These are phyloP conservation scores for Termitomyces bulborhizus DNA, from an alignment of 768 basidiomycete genomes.

Conservation along the genomic window DNA sequence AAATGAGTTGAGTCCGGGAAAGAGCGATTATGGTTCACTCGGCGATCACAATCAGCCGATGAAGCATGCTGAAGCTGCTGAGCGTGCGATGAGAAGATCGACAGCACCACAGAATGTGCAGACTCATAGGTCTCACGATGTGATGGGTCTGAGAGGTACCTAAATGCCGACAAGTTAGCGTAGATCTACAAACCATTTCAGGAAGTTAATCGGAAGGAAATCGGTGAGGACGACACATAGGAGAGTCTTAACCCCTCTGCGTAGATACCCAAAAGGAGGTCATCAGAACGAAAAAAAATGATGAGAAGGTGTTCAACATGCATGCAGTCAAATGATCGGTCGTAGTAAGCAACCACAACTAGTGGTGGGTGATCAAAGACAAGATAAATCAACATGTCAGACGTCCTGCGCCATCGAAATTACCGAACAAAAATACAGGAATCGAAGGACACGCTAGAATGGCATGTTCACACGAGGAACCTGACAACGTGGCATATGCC, in stretches of 20 bases:
- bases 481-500: background rate
- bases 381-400: background rate
- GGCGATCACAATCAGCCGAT: slow-evolving; percentile 2
- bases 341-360: background rate
- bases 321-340: background rate
- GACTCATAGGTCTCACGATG: slow-evolving; percentile 82
- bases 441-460: background rate
- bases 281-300: background rate
- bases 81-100: slow-evolving; percentile 62
- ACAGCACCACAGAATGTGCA: slow-evolving; percentile 76
- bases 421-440: background rate
- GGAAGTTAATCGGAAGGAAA: background rate
- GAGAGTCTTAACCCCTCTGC: background rate
- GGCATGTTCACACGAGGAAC: background rate
- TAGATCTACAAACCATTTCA: slow-evolving; percentile 1
- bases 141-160: slow-evolving; percentile 51
- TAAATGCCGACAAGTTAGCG: slow-evolving; percentile 22
- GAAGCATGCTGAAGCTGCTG: slow-evolving; percentile 18
- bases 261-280: background rate
- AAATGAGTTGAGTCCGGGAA: slow-evolving; percentile 27
- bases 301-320: background rate
- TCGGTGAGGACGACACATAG: background rate
- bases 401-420: background rate
- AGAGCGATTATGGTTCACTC: slow-evolving; percentile 4
- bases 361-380: background rate